Base-by-base conservation (phyloP, 192 early-diverging fungal genomes). In the Mortierella alpina region DNA sequence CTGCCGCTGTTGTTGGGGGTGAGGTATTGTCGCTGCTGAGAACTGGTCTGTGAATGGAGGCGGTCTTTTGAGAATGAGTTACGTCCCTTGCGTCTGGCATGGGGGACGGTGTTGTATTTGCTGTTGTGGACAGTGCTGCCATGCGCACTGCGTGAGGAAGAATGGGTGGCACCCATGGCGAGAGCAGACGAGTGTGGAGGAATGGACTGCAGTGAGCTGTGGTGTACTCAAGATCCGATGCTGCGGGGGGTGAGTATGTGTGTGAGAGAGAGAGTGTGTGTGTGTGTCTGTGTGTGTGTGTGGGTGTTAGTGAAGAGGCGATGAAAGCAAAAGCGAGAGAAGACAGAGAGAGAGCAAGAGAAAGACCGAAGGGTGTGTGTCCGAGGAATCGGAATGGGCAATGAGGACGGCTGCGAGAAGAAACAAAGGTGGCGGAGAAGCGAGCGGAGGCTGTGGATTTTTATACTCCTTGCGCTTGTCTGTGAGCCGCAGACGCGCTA, bases 91-190 rank as follows among this genome's bases (percentile, higher is more conserved):
- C 22, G 41, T 12, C 14, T 44, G 65, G 52, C 44, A 20, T 39
- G 44, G 41, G 52, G 31, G 31, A 31, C 31, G 31, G 31, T 47
- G 58, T 70, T 41, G 59, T 18, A 20, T 17, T 71, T 39, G 39
- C 6, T 48, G 39, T 17, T 60, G 46, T 70, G 44, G 9, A 45
- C 48, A 22, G 67, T 40, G 42, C 51, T 31, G 9, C 47, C 42
- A 47, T 49, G 45, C 47, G 51, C 31, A n/a, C 59, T 40, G 58
- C 76, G 76, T 49, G 69, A 12, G n/a, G 68, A 70, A 15, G 74
- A 76, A n/a, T 70, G 66, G 23, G 55, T 62, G n/a, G 67, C 48
- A 20, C 74, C 74, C 74, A 78, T 78, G 10, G 49, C 54, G 57
- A 47, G 44, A 50, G 10, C 6, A 42, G 39, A 53, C 46, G 31